A percentile compares a stretch with the other conserved stretches of the same genome.
Evolutionary conservation across 2,329 filamentous ascomycete species (phyloP).

Genomic region (Lecanosticta acicola): DNA sequence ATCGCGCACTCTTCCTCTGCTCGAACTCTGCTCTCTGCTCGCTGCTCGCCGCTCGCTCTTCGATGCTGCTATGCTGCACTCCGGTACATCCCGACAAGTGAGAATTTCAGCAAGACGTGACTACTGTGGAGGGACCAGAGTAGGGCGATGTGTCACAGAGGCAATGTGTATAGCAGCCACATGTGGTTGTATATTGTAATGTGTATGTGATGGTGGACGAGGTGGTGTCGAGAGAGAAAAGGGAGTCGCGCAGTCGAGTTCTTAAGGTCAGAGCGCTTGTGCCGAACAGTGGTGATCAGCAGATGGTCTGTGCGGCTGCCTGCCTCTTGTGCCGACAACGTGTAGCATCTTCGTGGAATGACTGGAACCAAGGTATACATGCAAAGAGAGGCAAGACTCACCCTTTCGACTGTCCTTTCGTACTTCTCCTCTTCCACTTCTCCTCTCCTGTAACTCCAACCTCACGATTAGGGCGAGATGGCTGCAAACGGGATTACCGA

Average conservation of each 20-base stretch:
- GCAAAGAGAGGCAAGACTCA: no score
- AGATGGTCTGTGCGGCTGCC: no score
- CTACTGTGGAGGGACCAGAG: no score
- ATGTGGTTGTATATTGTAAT: not conserved
- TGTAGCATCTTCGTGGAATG: no score
- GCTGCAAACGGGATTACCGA: not conserved
- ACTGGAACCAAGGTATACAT: no score
- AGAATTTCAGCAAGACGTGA: not conserved
- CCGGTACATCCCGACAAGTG: not conserved
- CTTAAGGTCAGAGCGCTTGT: not conserved
- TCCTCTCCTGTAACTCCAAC: no score
- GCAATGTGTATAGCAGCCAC: not conserved
- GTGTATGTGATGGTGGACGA: not conserved
- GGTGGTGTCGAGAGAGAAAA: not conserved
- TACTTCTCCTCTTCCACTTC: not conserved
- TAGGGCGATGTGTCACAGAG: not conserved
- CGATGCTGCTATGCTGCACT: not conserved
- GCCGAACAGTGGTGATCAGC: not conserved
- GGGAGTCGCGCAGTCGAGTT: not conserved
- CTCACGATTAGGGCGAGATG: no score
- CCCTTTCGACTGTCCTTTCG: not conserved
- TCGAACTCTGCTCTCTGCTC: not conserved
- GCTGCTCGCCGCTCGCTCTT: no score
- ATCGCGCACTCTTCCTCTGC: slow-evolving; percentile 7
- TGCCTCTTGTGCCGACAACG: no score